Evolutionary conservation across 306 rosid genomes (phyloP).

Genomic region (Dalbergia cochinchinensis): DNA sequence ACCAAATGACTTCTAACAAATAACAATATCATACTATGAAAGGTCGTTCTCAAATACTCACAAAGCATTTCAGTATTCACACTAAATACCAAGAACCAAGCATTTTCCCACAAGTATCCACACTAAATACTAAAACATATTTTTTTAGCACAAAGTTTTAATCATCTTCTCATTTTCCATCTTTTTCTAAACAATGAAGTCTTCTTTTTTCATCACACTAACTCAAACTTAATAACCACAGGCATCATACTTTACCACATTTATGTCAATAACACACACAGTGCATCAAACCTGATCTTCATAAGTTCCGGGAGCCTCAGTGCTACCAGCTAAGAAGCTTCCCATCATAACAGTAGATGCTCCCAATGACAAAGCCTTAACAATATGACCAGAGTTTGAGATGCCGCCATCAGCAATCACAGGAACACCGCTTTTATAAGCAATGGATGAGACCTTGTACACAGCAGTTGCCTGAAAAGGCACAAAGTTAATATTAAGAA

Average conservation of each 20-base stretch:
- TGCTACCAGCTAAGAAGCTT: conserved; percentile 91
- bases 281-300: conserved; percentile 62
- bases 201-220: background rate
- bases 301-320: conserved; percentile 90
- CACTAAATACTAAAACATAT: background rate
- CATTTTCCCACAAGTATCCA: no score
- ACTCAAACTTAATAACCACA: background rate
- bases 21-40: background rate
- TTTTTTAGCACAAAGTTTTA: background rate
- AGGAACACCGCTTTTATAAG: conserved; percentile 81
- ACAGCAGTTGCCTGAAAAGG: conserved; percentile 81
- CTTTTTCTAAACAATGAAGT: background rate
- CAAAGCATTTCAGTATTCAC: background rate
- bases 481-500: conserved; percentile 3
- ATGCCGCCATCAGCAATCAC: conserved; percentile 96
- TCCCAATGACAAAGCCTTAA: conserved; percentile 85
- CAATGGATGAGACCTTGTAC: conserved; percentile 84
- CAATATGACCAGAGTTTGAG: conserved; percentile 91
- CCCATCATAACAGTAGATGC: conserved; percentile 99
- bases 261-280: background rate
- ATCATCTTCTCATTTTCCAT: background rate
- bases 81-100: background rate
- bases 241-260: background rate
- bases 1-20: background rate
- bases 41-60: background rate